These are phyloP conservation scores for Xenoacremonium recifei DNA, from an alignment of 2,329 filamentous ascomycete genomes.

Conservation along the genomic window DNA sequence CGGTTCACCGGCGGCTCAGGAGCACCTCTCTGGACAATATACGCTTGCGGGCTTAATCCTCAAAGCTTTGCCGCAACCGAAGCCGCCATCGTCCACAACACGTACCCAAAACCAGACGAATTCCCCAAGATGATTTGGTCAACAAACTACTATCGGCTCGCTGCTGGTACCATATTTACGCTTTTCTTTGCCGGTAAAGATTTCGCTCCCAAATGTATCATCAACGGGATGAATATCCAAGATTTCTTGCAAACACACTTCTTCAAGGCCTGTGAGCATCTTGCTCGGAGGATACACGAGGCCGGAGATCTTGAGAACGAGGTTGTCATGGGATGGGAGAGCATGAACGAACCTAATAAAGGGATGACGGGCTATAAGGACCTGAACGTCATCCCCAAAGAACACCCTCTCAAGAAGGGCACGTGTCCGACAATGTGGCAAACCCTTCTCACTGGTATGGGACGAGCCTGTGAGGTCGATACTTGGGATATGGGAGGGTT, in stretches of 20 bases:
- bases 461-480: constrained; percentile 83
- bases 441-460: constrained; percentile 86
- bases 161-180: constrained; percentile 87
- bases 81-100: constrained; percentile 93
- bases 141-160: constrained; percentile 90
- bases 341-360: constrained; percentile 89
- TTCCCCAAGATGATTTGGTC: constrained; percentile 99
- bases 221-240: constrained; percentile 93
- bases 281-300: constrained; percentile 82
- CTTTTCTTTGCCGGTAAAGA: constrained; percentile 88
- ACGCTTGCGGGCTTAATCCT: constrained; percentile 89
- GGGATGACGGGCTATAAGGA: constrained; percentile 84
- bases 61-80: constrained; percentile 81
- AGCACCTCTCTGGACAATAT: constrained; percentile 96
- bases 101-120: constrained; percentile 76
- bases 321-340: constrained; percentile 93
- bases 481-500: constrained; percentile 93
- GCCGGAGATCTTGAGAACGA: constrained; percentile 85
- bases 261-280: constrained; percentile 72
- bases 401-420: constrained; percentile 89
- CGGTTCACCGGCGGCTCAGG: constrained; percentile 91
- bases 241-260: constrained; percentile 92
- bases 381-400: constrained; percentile 75
- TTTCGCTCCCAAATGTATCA: constrained; percentile 94
- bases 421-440: constrained; percentile 95